Evolutionary conservation across 2,329 filamentous ascomycete species (phyloP).

Genomic region (Huntiella omanensis): DNA sequence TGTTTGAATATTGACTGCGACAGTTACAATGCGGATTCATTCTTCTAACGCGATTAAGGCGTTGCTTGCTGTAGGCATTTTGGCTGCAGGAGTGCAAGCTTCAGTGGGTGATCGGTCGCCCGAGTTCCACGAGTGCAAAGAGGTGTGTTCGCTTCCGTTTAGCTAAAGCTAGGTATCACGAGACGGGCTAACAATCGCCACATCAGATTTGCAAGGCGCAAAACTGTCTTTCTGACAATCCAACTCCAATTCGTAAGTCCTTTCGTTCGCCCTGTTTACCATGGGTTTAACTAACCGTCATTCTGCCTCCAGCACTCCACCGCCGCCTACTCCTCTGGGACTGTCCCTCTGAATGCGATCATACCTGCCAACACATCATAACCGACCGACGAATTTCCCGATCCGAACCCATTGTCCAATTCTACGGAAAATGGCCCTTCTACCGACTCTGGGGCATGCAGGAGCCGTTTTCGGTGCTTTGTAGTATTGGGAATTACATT

Average conservation of each 20-base stretch:
- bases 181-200: neutral
- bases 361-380: slow-evolving; percentile 88
- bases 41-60: neutral
- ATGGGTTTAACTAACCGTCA: neutral
- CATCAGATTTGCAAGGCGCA: slow-evolving; percentile 56
- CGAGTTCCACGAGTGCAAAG: slow-evolving; percentile 72
- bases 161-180: neutral
- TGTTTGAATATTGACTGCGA: no score
- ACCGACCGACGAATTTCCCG: slow-evolving; percentile 51
- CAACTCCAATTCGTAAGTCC: slow-evolving; percentile 49
- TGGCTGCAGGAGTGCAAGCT: slow-evolving; percentile 31
- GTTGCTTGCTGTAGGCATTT: neutral
- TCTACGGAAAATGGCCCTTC: slow-evolving; percentile 98
- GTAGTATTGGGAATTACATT: slow-evolving; percentile 77
- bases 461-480: slow-evolving; percentile 84
- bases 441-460: slow-evolving; percentile 78
- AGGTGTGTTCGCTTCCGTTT: slow-evolving; percentile 30
- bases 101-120: slow-evolving; percentile 71
- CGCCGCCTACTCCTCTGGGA: slow-evolving; percentile 81
- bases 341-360: slow-evolving; percentile 89
- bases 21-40: slow-evolving; percentile 3
- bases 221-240: slow-evolving; percentile 49
- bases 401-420: slow-evolving; percentile 61
- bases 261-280: neutral
- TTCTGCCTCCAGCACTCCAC: slow-evolving; percentile 45